Conservation (phyloP, 2,329 filamentous ascomycete species). For the Fusarium sp. region DNA sequence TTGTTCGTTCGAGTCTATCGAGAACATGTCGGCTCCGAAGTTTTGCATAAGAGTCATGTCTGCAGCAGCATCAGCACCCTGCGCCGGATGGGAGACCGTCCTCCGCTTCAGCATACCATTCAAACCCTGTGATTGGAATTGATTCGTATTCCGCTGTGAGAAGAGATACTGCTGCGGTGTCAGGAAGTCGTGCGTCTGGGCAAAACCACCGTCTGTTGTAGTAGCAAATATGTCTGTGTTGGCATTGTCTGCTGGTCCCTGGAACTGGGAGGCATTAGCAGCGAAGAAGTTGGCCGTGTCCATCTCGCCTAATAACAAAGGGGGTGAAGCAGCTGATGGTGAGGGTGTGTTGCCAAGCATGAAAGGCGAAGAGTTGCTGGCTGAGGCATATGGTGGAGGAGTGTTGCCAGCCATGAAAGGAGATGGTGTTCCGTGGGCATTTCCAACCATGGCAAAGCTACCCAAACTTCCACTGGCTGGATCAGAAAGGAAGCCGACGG, state of each 20-base stretch:
- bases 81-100: slow-evolving; percentile 16
- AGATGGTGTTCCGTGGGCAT: slow-evolving; percentile 44
- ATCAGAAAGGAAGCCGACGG: slow-evolving; percentile 63
- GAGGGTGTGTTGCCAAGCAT: slow-evolving; percentile 47
- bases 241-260: slow-evolving; percentile 38
- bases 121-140: slow-evolving; percentile 44
- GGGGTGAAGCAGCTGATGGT: slow-evolving; percentile 57
- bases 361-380: slow-evolving; percentile 33
- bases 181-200: slow-evolving; percentile 52
- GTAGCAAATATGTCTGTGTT: slow-evolving; percentile 50
- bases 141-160: slow-evolving; percentile 48
- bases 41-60: slow-evolving; percentile 52
- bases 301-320: slow-evolving; percentile 57
- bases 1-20: slow-evolving; percentile 39
- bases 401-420: slow-evolving; percentile 35
- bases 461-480: slow-evolving; percentile 65
- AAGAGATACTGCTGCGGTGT: slow-evolving; percentile 58
- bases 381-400: slow-evolving; percentile 28
- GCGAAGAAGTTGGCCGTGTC: slow-evolving; percentile 55
- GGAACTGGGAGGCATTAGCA: slow-evolving; percentile 52
- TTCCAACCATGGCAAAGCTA: slow-evolving; percentile 63
- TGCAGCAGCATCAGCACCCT: slow-evolving; percentile 43
- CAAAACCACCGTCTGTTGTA: slow-evolving; percentile 52
- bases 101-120: slow-evolving; percentile 44
- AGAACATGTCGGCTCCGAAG: slow-evolving; percentile 52